Evolutionary conservation across 768 basidiomycete species (phyloP).

Genomic region (Suillus subaureus): DNA sequence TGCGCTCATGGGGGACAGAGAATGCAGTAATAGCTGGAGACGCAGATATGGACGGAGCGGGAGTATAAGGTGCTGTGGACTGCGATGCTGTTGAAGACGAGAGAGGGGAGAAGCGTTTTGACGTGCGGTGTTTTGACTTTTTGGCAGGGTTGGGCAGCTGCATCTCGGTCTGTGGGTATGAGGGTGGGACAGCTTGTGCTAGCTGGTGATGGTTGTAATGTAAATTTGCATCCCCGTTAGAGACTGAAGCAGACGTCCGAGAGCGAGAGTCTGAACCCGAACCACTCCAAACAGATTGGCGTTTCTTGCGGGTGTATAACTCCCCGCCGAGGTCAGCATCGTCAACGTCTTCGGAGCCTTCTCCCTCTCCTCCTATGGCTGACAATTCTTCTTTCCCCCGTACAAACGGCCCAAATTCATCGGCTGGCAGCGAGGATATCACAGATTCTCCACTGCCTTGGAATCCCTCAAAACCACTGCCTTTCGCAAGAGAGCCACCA

Average conservation of each 20-base stretch:
- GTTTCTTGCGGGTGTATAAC: slow-evolving; percentile 47
- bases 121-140: slow-evolving; percentile 22
- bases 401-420: slow-evolving; percentile 33
- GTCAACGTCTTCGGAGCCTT: slow-evolving; percentile 37
- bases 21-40: slow-evolving; percentile 20
- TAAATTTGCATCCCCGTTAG: slow-evolving; percentile 25
- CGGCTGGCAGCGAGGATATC: background rate
- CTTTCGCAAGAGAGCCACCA: slow-evolving; percentile 24
- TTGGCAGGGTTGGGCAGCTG: slow-evolving; percentile 20
- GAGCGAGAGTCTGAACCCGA: slow-evolving; percentile 61
- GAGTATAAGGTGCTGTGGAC: slow-evolving; percentile 47
- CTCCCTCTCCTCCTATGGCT: slow-evolving; percentile 1
- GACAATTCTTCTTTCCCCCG: slow-evolving; percentile 15
- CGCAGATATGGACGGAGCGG: slow-evolving; percentile 38
- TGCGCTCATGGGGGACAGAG: slow-evolving; percentile 34
- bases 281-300: slow-evolving; percentile 34
- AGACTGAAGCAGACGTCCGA: slow-evolving; percentile 55
- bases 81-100: slow-evolving; percentile 47
- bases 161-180: slow-evolving; percentile 33
- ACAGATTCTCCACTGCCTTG: slow-evolving; percentile 48
- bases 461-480: slow-evolving; percentile 65
- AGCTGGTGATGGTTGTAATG: slow-evolving; percentile 29
- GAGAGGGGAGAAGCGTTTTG: slow-evolving; percentile 36
- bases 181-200: slow-evolving; percentile 25
- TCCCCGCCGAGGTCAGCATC: slow-evolving; percentile 67